Evolutionary conservation across 169 alveolate species (phyloP).

Genomic region (Eimeria sp.): DNA sequence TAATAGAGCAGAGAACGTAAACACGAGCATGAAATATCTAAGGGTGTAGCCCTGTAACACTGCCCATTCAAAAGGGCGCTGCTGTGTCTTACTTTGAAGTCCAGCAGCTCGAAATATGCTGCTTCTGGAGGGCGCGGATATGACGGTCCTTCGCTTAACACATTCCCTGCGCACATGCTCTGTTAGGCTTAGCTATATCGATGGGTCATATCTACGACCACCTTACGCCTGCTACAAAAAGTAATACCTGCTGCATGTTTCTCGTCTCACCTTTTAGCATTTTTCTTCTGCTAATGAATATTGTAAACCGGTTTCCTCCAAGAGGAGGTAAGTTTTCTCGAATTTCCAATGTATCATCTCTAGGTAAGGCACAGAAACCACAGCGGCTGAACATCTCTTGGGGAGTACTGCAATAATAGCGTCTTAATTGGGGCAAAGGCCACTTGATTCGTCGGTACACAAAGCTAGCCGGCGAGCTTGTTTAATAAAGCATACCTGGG

Average conservation of each 20-base stretch:
- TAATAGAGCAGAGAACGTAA: neutral
- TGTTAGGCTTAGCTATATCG: neutral
- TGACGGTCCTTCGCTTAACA: constrained; percentile 33
- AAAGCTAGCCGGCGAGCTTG: neutral
- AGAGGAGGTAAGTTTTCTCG: constrained; percentile 15
- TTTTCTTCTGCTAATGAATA: constrained; percentile 29
- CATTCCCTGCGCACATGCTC: constrained; percentile 9
- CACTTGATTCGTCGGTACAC: neutral
- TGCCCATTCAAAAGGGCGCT: neutral
- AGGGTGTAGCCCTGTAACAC: neutral
- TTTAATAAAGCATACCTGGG: constrained; percentile 32
- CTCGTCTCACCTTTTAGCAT: constrained; percentile 14
- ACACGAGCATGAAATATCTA: neutral
- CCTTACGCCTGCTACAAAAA: neutral
- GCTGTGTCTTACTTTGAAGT: constrained; percentile 9
- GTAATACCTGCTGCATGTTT: neutral
- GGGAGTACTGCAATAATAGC: neutral
- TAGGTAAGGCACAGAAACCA: neutral
- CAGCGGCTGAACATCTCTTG: neutral
- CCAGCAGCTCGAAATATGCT: constrained; percentile 1
- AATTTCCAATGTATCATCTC: constrained; percentile 39
- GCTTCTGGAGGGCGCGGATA: constrained; percentile 18
- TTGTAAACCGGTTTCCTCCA: constrained; percentile 20
- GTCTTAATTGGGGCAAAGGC: neutral
- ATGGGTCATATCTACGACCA: neutral